Conservation (phyloP, 495 filamentous ascomycete genomes). For the Echria macrotheca region DNA sequence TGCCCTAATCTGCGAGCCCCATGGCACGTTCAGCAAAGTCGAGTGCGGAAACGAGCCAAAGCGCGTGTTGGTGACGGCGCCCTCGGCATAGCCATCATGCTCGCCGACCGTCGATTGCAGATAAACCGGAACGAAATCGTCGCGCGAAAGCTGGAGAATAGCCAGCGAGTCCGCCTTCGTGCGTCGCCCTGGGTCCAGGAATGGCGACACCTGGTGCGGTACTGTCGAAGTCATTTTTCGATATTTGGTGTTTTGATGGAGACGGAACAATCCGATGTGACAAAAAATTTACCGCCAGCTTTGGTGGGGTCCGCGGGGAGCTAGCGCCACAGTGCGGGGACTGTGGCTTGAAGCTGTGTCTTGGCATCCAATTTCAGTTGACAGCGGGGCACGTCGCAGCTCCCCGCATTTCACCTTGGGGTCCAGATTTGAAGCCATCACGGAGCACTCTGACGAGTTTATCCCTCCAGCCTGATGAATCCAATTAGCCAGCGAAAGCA, state of each 20-base stretch:
- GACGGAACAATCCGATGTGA: too few relatives aligned
- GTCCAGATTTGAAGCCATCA: neutral
- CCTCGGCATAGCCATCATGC: conserved; percentile 69
- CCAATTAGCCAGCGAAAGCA: conserved; percentile 29
- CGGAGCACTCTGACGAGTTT: neutral
- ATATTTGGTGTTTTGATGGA: too few relatives aligned
- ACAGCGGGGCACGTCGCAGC: too few relatives aligned
- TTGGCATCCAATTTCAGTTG: too few relatives aligned
- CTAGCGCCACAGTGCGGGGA: too few relatives aligned
- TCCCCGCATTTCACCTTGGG: too few relatives aligned
- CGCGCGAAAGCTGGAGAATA: conserved; percentile 78
- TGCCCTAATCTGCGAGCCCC: conserved; percentile 86
- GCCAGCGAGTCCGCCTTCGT: conserved; percentile 57
- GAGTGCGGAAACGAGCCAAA: conserved; percentile 94
- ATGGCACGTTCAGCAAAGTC: conserved; percentile 73
- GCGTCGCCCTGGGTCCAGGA: conserved; percentile 57
- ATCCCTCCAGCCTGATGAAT: conserved; percentile 18
- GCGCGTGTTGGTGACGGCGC: conserved; percentile 82
- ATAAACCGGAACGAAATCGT: conserved; percentile 69
- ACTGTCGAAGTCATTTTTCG: conserved; percentile 27
- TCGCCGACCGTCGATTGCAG: conserved; percentile 55
- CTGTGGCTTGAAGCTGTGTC: too few relatives aligned
- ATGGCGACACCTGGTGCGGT: conserved; percentile 51
- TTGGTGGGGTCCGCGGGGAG: too few relatives aligned
- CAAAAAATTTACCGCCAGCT: too few relatives aligned